phyloP scores from a whole-genome alignment of 306 rosid species.

The Prunus salicina region DNA sequence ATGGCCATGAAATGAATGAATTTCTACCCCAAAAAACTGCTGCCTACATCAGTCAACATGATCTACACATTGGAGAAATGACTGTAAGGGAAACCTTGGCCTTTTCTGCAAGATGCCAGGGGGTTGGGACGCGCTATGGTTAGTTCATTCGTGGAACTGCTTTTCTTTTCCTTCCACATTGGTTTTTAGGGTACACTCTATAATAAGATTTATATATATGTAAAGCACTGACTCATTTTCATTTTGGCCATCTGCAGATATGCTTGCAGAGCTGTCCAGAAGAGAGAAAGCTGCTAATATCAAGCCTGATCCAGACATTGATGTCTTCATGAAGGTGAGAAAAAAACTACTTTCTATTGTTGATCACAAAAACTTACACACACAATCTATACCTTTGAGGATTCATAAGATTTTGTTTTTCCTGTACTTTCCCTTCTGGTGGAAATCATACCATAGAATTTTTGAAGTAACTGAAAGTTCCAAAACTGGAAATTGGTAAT shows the following conservation, averaged over 20 bases:
- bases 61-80: conserved; percentile 48
- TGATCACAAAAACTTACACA: neutral
- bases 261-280: conserved; percentile 44
- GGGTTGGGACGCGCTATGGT: conserved; percentile 49
- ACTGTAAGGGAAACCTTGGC: conserved; percentile 53
- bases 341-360: neutral
- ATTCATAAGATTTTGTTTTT: too few relatives aligned
- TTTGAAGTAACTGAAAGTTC: too few relatives aligned
- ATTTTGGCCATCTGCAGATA: conserved; percentile 25
- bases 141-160: neutral
- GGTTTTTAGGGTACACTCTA: neutral
- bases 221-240: neutral
- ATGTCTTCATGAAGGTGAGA: conserved; percentile 48
- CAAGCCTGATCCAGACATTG: conserved; percentile 50
- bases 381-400: neutral
- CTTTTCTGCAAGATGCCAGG: conserved; percentile 52
- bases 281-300: conserved; percentile 44
- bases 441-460: neutral
- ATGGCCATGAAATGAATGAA: conserved; percentile 42
- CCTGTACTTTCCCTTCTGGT: neutral
- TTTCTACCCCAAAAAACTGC: conserved; percentile 47
- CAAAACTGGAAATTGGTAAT: neutral
- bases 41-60: conserved; percentile 47
- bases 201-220: neutral
- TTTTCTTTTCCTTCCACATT: neutral